Evolutionary conservation across 1,284 basidiomycete species (phyloP).

Genomic region (Puccinia coronata): DNA sequence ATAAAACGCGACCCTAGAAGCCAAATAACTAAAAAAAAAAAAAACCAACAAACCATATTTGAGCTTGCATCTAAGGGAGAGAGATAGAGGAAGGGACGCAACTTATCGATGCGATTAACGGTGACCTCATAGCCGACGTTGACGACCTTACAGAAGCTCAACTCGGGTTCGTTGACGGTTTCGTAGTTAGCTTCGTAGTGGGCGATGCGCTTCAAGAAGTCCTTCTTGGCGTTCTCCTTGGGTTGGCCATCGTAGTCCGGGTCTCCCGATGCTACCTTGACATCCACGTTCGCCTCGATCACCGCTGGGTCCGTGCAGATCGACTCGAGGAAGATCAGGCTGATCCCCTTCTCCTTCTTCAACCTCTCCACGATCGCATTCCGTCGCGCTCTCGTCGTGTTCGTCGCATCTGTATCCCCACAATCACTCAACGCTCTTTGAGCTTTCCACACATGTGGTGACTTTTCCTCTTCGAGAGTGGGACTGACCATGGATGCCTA

Average conservation of each 20-base stretch:
- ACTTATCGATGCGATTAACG: conserved; percentile 47
- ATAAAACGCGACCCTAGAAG: conserved; percentile 89
- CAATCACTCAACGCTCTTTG: too few relatives aligned
- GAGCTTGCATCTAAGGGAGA: conserved; percentile 52
- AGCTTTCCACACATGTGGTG: too few relatives aligned
- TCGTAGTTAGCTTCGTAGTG: conserved; percentile 97
- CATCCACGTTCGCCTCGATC: conserved; percentile 90
- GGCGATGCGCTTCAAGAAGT: conserved; percentile 87
- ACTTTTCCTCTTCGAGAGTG: too few relatives aligned
- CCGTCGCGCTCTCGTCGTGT: conserved; percentile 77
- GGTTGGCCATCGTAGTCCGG: conserved; percentile 93
- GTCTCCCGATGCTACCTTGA: conserved; percentile 94
- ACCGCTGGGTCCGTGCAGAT: conserved; percentile 89
- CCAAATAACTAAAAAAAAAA: conserved; percentile 30
- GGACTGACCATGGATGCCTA: conserved; percentile 79
- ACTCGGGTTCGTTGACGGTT: conserved; percentile 69
- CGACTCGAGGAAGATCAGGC: conserved; percentile 90
- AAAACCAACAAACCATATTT: not conserved
- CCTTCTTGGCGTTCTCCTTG: conserved; percentile 77
- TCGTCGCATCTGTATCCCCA: conserved; percentile 70
- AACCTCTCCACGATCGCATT: conserved; percentile 73
- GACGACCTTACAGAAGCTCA: conserved; percentile 47
- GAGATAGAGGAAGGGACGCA: not conserved
- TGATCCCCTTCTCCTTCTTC: conserved; percentile 83
- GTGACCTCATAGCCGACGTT: conserved; percentile 47